Evolutionary conservation across 2,329 filamentous ascomycete genomes (phyloP), one percentile per base, ranked within the genome.

Genomic region (Colletotrichum noveboracense): DNA sequence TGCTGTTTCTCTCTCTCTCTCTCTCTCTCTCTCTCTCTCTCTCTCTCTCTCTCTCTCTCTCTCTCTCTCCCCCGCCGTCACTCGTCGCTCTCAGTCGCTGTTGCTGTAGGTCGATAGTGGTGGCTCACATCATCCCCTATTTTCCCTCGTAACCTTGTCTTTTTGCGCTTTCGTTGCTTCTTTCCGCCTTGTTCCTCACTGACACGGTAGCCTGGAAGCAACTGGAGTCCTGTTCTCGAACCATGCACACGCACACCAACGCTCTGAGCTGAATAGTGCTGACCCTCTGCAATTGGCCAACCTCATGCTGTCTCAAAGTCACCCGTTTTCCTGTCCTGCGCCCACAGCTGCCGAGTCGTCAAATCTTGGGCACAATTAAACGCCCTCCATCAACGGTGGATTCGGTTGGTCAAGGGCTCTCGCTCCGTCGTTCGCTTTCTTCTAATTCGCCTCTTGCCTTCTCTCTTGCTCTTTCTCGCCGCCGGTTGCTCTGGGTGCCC

Each of bases 351-450:
- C 69, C 55, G 34, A 73, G 62, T 64, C 56, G 34, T 64, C 62
- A 58, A 56, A 38, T 62, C 61, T 64, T 21, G 64, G 56, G 43
- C 43, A 60, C 56, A 70, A 65, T 70, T 30, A 74, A 60, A 60
- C 56, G n/a, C 32, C 55, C 70, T 65, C 64, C 65, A 55, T 75
- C 24, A 30, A 26, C 18, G 36, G 70, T 76, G 71, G 65, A 74
- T 66, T 32, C 70, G 70, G 64, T 76, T 76, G 74, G 70, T 61
- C 74, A 72, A 62, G 68, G 67, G 21, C 72, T 32, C 71, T 66
- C 58, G 65, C 30, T 38, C 55, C 56, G 36, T 69, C 56, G 16
- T 30, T 70, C 58, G 56, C 56, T 32, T 38, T n/a, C 34, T 28
- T n/a, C n/a, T 21, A 21, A 52, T 12, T 43, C 43, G 21, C 10